phyloP scores from a whole-genome alignment of 2,329 filamentous ascomycete genomes.

The Aspergillus transmontanensis region DNA sequence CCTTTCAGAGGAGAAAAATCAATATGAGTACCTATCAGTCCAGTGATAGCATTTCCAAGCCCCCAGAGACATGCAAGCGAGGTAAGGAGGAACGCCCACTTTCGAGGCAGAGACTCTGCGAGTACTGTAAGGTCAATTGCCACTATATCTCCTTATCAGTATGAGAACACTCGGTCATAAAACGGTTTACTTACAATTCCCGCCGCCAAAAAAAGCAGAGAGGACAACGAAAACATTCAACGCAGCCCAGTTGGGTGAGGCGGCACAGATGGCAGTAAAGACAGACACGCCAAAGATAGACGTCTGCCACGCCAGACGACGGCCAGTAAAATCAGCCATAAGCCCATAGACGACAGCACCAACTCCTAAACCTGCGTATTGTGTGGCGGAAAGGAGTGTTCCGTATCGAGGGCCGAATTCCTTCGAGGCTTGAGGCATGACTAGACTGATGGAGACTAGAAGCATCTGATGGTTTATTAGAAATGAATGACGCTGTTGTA shows the following conservation, averaged over 20 bases:
- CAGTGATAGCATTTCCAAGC: conserved; percentile 52
- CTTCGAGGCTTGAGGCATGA: conserved; percentile 10
- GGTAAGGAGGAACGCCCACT: not conserved
- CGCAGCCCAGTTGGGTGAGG: conserved; percentile 10
- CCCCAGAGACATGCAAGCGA: not conserved
- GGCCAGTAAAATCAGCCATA: conserved; percentile 12
- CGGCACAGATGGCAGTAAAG: conserved; percentile 8
- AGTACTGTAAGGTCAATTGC: not conserved
- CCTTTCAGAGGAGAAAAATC: not conserved
- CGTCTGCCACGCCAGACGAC: conserved; percentile 10
- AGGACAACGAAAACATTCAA: not conserved
- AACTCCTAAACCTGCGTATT: not conserved
- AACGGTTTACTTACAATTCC: not conserved
- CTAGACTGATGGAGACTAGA: conserved; percentile 4
- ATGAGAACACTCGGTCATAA: not conserved
- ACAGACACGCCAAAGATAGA: conserved; percentile 12
- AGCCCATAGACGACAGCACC: not conserved
- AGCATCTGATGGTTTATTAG: conserved; percentile 3
- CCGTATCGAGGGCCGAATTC: conserved; percentile 7
- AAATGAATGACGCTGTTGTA: not conserved
- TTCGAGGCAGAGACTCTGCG: not conserved
- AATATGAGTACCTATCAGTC: conserved; percentile 45
- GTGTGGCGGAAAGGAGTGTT: conserved; percentile 3
- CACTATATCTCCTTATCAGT: not conserved
- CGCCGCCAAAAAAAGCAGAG: not conserved